These are phyloP conservation scores for Papilionanthe hybrid DNA, from an alignment of 116 monocot genomes.

Conservation along the genomic window DNA sequence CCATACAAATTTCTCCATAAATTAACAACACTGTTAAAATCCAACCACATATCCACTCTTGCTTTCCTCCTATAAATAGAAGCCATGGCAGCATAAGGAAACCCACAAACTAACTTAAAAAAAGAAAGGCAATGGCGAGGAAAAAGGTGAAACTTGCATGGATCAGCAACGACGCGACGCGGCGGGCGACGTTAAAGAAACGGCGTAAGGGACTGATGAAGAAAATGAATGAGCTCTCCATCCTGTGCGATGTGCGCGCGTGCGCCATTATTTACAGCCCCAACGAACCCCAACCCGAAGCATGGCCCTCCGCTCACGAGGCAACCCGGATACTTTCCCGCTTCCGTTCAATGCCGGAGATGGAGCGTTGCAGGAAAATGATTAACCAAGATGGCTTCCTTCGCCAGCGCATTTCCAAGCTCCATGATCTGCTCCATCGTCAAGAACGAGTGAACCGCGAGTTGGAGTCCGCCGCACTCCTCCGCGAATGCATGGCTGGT, in stretches of 20 bases:
- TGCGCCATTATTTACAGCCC: slow-evolving; percentile 12
- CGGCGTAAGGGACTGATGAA: slow-evolving; percentile 16
- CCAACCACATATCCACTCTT: too few species aligned
- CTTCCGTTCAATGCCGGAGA: slow-evolving; percentile 13
- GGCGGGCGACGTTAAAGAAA: slow-evolving; percentile 16
- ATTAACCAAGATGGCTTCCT: slow-evolving; percentile 12
- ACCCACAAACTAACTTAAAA: not conserved
- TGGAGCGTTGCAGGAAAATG: slow-evolving; percentile 9
- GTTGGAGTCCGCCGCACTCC: not conserved
- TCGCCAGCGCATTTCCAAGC: slow-evolving; percentile 6
- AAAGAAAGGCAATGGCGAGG: slow-evolving; percentile 6
- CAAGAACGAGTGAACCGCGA: not conserved
- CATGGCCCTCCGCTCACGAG: not conserved
- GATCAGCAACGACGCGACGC: slow-evolving; percentile 11
- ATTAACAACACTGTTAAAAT: not conserved
- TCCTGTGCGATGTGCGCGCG: slow-evolving; percentile 17
- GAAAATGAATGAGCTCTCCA: slow-evolving; percentile 18
- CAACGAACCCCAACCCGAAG: not conserved
- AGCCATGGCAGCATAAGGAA: not conserved
- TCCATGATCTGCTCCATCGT: not conserved
- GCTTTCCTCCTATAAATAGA: not conserved
- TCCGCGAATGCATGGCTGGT: slow-evolving; percentile 1
- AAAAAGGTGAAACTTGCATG: slow-evolving; percentile 8
- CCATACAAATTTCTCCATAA: not conserved
- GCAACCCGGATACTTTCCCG: not conserved